phyloP scores from a whole-genome alignment of 2,329 filamentous ascomycete genomes.

The Myriosclerotinia curreyana region DNA sequence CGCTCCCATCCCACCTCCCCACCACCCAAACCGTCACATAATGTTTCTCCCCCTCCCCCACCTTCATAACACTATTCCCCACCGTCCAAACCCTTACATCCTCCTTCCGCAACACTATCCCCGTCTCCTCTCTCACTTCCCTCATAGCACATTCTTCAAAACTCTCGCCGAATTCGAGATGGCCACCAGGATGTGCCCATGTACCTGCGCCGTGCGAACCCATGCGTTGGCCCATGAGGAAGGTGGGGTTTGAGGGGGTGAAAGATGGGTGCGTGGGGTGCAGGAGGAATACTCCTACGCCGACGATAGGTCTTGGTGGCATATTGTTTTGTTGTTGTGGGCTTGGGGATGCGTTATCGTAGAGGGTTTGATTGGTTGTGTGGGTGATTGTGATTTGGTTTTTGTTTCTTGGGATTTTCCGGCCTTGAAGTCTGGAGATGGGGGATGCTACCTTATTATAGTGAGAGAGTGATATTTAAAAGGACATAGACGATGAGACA shows the following conservation, averaged over 20 bases:
- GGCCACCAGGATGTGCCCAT: conserved; percentile 69
- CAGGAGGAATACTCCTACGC: conserved; percentile 30
- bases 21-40: conserved; percentile 72
- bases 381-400: no score
- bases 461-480: no score
- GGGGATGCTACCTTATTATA: no score
- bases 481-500: no score
- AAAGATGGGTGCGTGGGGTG: neutral
- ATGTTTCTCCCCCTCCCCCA: conserved; percentile 58
- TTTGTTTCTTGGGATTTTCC: no score
- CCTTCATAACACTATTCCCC: conserved; percentile 71
- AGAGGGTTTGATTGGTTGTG: no score
- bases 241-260: conserved; percentile 21
- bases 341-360: no score
- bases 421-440: no score
- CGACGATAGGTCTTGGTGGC: conserved; percentile 23
- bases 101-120: conserved; percentile 48
- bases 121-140: conserved; percentile 70
- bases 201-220: conserved; percentile 44
- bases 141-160: conserved; percentile 61
- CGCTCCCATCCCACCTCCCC: conserved; percentile 48
- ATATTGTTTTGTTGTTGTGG: no score
- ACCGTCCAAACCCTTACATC: conserved; percentile 54
- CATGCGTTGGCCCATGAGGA: conserved; percentile 28
- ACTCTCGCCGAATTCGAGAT: conserved; percentile 67